Evolutionary conservation across 2,329 filamentous ascomycete species (phyloP).

Genomic region (Aureobasidium pullulans): DNA sequence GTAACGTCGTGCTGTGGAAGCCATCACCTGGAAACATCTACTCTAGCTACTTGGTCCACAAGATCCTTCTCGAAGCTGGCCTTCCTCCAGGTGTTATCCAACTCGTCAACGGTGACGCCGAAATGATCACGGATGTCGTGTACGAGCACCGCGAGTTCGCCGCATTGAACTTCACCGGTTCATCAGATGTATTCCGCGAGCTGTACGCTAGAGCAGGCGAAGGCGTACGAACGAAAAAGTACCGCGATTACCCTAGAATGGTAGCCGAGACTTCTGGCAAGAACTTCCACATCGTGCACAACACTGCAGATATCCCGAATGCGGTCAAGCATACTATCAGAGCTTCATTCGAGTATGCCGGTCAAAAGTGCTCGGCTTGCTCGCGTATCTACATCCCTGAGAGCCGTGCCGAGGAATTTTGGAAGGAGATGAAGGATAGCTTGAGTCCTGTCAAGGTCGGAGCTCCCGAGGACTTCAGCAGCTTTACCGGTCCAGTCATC

Average conservation of each 20-base stretch:
- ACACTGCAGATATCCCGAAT: conserved; percentile 40
- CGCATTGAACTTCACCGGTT: conserved; percentile 33
- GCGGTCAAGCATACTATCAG: conserved; percentile 42
- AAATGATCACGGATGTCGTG: conserved; percentile 29
- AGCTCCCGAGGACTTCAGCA: conserved; percentile 28
- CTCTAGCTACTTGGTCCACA: conserved; percentile 30
- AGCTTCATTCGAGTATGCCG: conserved; percentile 45
- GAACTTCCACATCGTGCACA: conserved; percentile 47
- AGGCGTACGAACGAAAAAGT: conserved; percentile 24
- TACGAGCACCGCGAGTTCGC: conserved; percentile 31
- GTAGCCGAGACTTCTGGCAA: conserved; percentile 48
- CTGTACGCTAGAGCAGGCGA: conserved; percentile 30
- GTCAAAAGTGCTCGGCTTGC: conserved; percentile 47
- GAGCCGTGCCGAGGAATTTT: conserved; percentile 30
- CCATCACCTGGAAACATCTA: conserved; percentile 30
- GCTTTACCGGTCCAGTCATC: conserved; percentile 45
- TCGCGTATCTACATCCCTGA: conserved; percentile 33
- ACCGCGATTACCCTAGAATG: conserved; percentile 36
- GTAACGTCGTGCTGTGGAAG: conserved; percentile 39
- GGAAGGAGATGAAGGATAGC: conserved; percentile 21
- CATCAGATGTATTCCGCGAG: conserved; percentile 31
- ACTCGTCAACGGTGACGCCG: conserved; percentile 33
- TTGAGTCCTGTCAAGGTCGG: conserved; percentile 25
- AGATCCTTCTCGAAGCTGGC: conserved; percentile 36
- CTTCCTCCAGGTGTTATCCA: conserved; percentile 34